A percentile compares a stretch with the other conserved stretches of the same genome.
phyloP scores from a whole-genome alignment of 1,139 yeast species.

The Scheffersomyces titani region DNA sequence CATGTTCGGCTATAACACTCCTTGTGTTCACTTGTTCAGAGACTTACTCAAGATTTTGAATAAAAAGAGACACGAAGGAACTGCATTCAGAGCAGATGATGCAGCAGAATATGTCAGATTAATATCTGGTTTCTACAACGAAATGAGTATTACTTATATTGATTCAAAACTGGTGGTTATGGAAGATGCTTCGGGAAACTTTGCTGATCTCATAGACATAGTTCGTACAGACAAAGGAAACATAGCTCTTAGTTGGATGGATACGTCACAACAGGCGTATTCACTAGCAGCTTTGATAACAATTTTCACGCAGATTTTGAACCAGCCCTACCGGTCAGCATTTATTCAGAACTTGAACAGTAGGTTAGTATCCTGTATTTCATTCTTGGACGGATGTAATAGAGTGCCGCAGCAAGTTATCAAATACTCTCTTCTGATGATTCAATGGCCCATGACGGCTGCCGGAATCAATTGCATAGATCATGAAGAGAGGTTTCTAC shows the following conservation, averaged over 20 bases:
- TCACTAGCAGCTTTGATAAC: slow-evolving; percentile 35
- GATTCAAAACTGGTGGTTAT: slow-evolving; percentile 10
- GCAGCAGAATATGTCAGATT: slow-evolving; percentile 29
- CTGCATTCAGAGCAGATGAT: slow-evolving; percentile 9
- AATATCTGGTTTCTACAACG: slow-evolving; percentile 33
- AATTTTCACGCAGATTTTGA: slow-evolving; percentile 33
- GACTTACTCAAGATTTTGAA: slow-evolving; percentile 59
- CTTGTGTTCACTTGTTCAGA: slow-evolving; percentile 49
- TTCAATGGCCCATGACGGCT: slow-evolving; percentile 66
- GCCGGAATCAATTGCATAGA: slow-evolving; percentile 58
- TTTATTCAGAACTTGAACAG: slow-evolving; percentile 34
- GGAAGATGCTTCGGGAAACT: slow-evolving; percentile 20
- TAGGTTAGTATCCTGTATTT: slow-evolving; percentile 25
- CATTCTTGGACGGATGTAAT: slow-evolving; percentile 25
- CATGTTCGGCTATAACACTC: slow-evolving; percentile 61
- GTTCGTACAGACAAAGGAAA: slow-evolving; percentile 12
- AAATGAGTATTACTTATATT: slow-evolving; percentile 24
- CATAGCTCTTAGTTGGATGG: slow-evolving; percentile 42
- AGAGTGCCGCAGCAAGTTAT: slow-evolving; percentile 23
- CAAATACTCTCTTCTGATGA: slow-evolving; percentile 40
- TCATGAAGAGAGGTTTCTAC: slow-evolving; percentile 44
- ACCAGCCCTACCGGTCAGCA: slow-evolving; percentile 33
- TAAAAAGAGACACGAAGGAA: slow-evolving; percentile 29
- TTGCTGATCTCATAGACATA: slow-evolving; percentile 25
- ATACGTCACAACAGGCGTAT: slow-evolving; percentile 40